Evolutionary conservation across 805 yeast genomes (phyloP).

Genomic region (Nakazawaea siamensis): DNA sequence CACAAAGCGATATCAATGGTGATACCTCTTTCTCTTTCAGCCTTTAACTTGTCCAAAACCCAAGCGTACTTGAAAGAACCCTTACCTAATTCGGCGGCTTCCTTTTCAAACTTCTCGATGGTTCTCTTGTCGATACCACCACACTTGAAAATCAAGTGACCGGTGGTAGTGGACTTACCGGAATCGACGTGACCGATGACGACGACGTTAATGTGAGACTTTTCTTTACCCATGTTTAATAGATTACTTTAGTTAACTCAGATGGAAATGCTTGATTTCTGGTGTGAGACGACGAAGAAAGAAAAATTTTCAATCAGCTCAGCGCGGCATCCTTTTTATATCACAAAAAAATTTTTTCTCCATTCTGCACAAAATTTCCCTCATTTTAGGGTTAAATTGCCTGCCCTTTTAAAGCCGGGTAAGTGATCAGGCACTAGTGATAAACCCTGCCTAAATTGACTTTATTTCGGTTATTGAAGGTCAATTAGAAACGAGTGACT

Average conservation of each 20-base stretch:
- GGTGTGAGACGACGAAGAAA: constrained; percentile 25
- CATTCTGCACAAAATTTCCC: no score
- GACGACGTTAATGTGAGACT: constrained; percentile 98
- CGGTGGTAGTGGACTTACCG: constrained; percentile 98
- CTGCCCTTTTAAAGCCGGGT: no score
- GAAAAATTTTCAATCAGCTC: constrained; percentile 4
- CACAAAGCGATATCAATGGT: constrained; percentile 90
- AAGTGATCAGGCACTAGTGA: no score
- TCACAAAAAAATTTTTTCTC: neutral
- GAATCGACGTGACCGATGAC: constrained; percentile 99
- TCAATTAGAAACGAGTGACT: no score
- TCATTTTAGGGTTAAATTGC: no score
- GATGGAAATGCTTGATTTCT: constrained; percentile 28
- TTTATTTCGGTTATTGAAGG: no score
- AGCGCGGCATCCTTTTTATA: constrained; percentile 7
- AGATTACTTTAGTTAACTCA: constrained; percentile 19
- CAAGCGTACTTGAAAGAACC: constrained; percentile 98
- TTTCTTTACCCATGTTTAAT: constrained; percentile 75
- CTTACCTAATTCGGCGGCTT: constrained; percentile 95
- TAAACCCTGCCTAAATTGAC: no score
- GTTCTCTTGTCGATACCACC: constrained; percentile 99
- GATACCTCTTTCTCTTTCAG: constrained; percentile 96
- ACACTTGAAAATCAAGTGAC: constrained; percentile 98
- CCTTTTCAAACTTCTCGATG: constrained; percentile 96
- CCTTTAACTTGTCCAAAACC: constrained; percentile 93